Percentiles rank a stretch among this genome's conserved stretches.
Conservation (phyloP, 208 protist species). For the Leishmania aethiopica region DNA sequence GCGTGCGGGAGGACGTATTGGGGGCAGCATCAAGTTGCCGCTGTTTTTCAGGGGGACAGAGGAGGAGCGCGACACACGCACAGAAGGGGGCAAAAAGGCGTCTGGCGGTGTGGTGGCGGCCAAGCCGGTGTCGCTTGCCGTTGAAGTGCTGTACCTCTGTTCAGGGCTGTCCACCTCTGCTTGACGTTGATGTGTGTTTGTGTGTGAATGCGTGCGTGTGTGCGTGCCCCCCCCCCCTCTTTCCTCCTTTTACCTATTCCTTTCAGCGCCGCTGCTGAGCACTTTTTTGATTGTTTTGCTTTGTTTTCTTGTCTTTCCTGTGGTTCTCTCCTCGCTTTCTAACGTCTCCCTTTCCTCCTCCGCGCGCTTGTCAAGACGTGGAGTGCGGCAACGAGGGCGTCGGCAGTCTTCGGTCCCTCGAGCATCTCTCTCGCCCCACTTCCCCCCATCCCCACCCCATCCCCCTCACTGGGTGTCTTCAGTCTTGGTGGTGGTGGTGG, state of each 20-base stretch:
- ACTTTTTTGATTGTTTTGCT: too few relatives aligned
- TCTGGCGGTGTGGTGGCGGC: background rate
- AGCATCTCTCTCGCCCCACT: background rate
- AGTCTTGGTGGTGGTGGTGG: background rate
- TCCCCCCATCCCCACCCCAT: too few relatives aligned
- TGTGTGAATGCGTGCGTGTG: background rate
- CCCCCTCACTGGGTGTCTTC: background rate
- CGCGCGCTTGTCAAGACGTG: background rate
- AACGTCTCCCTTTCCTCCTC: background rate
- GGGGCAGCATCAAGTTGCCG: background rate
- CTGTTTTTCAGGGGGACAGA: background rate
- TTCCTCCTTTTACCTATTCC: background rate
- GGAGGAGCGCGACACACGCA: background rate
- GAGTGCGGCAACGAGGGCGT: background rate
- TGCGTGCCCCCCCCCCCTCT: background rate
- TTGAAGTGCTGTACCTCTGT: background rate
- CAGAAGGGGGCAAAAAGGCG: background rate
- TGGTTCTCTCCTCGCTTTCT: too few relatives aligned
- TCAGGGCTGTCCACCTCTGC: background rate
- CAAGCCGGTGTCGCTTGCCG: background rate
- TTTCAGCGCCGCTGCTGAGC: too few relatives aligned
- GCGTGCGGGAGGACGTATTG: background rate
- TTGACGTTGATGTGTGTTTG: background rate
- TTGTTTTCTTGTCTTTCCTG: too few relatives aligned
- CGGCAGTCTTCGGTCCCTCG: background rate